A percentile compares a stretch with the other conserved stretches of the same genome.
These are phyloP conservation scores for Nakazawaea anatomiae DNA, from an alignment of 805 yeast genomes.

Conservation along the genomic window DNA sequence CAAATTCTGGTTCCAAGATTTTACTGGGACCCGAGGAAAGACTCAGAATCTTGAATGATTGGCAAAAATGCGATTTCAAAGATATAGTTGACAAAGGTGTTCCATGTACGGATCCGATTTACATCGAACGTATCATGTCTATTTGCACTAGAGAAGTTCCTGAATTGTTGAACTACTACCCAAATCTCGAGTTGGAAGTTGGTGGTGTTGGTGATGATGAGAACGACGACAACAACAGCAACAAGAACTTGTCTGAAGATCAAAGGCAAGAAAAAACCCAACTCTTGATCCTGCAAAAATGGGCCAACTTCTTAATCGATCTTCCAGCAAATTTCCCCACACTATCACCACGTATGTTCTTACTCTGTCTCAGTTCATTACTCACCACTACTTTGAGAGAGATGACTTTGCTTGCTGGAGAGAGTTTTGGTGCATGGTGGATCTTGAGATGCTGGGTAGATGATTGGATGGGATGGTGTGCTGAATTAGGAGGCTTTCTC, in stretches of 20 bases:
- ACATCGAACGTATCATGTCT: conserved; percentile 24
- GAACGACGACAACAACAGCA: too few relatives aligned
- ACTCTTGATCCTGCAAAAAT: conserved; percentile 14
- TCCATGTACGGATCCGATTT: conserved; percentile 14
- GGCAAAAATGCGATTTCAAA: conserved; percentile 36
- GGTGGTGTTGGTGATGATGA: background rate
- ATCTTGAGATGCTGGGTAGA: conserved; percentile 69
- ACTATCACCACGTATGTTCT: conserved; percentile 50
- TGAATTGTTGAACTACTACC: conserved; percentile 19
- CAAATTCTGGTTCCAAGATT: conserved; percentile 6
- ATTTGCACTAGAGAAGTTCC: conserved; percentile 31
- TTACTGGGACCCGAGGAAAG: conserved; percentile 22
- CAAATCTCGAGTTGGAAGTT: conserved; percentile 10
- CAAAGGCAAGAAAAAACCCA: background rate
- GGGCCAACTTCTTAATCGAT: conserved; percentile 30
- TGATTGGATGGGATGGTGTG: conserved; percentile 63
- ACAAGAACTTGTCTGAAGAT: background rate
- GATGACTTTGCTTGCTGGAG: conserved; percentile 50
- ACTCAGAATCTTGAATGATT: conserved; percentile 41
- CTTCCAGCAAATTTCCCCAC: conserved; percentile 38
- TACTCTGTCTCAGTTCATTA: conserved; percentile 46
- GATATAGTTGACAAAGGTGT: conserved; percentile 11
- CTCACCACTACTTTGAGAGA: conserved; percentile 58
- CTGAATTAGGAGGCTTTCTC: conserved; percentile 55
- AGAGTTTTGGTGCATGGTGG: conserved; percentile 73